phyloP scores from a whole-genome alignment of 169 alveolate species.

The Plasmodium coatneyi region DNA sequence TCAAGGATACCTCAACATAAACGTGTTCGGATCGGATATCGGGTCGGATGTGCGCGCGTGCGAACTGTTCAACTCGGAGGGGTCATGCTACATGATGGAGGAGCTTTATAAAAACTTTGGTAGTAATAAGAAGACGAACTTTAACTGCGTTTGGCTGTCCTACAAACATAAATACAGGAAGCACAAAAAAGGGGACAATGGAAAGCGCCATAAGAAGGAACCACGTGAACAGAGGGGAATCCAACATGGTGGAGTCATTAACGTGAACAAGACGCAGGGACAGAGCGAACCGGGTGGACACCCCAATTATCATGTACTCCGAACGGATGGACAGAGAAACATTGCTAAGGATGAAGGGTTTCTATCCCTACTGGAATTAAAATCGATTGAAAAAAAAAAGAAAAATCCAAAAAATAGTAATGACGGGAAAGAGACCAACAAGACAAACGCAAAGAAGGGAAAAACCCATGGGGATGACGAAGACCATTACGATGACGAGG shows the following conservation, averaged over 20 bases:
- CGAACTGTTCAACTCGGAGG: slow-evolving; percentile 48
- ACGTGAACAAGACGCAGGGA: background rate
- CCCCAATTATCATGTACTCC: slow-evolving; percentile 16
- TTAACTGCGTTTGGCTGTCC: slow-evolving; percentile 56
- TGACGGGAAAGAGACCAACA: background rate
- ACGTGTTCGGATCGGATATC: slow-evolving; percentile 23
- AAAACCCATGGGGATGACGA: background rate
- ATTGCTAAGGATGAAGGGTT: slow-evolving; percentile 41
- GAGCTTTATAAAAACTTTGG: slow-evolving; percentile 1
- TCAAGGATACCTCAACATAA: slow-evolving; percentile 17
- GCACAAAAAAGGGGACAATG: background rate
- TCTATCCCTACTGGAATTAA: slow-evolving; percentile 25
- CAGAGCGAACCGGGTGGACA: background rate
- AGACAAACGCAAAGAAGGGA: background rate
- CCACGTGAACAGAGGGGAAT: background rate
- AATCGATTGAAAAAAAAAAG: slow-evolving; percentile 27
- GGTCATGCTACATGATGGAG: slow-evolving; percentile 60
- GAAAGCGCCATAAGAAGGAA: background rate
- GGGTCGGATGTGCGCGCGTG: slow-evolving; percentile 57
- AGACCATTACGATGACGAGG: background rate
- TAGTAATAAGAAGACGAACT: slow-evolving; percentile 19
- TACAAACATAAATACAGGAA: slow-evolving; percentile 20
- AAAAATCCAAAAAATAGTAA: background rate
- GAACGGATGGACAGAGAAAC: background rate
- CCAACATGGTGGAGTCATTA: background rate